phyloP scores from a whole-genome alignment of 2,329 filamentous ascomycete species.

The Phialophora tarda region DNA sequence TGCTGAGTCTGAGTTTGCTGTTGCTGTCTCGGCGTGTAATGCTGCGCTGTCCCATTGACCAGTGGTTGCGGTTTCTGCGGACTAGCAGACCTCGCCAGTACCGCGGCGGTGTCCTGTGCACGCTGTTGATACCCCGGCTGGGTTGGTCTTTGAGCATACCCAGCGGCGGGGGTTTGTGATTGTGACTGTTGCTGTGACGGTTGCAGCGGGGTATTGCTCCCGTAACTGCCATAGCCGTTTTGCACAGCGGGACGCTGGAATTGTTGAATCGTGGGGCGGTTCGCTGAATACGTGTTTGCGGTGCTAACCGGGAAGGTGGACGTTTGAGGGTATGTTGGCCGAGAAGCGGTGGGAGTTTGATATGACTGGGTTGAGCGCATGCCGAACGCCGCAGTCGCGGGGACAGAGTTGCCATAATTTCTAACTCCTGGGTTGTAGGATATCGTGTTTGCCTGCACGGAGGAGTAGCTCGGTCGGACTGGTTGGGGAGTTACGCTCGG shows the following conservation, averaged over 20 bases:
- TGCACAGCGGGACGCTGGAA: slow-evolving; percentile 47
- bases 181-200: slow-evolving; percentile 22
- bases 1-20: slow-evolving; percentile 13
- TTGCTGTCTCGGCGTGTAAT: slow-evolving; percentile 25
- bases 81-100: slow-evolving; percentile 26
- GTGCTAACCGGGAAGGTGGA: slow-evolving; percentile 42
- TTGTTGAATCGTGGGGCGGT: slow-evolving; percentile 46
- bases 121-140: slow-evolving; percentile 43
- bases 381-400: slow-evolving; percentile 43
- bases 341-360: slow-evolving; percentile 46
- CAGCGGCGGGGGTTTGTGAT: slow-evolving; percentile 34
- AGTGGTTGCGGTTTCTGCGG: slow-evolving; percentile 37
- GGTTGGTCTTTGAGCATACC: slow-evolving; percentile 34
- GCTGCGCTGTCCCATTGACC: slow-evolving; percentile 32
- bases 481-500: slow-evolving; percentile 28
- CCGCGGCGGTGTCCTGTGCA: slow-evolving; percentile 35
- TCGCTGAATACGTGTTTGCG: slow-evolving; percentile 22
- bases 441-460: slow-evolving; percentile 29
- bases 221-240: slow-evolving; percentile 44
- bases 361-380: slow-evolving; percentile 42
- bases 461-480: slow-evolving; percentile 36
- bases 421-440: slow-evolving; percentile 34
- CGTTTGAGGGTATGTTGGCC: slow-evolving; percentile 46
- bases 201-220: slow-evolving; percentile 18
- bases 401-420: slow-evolving; percentile 34